Evolutionary conservation across 192 early-diverging fungal genomes (phyloP).

Genomic region (Fimicolochytrium jonesii): DNA sequence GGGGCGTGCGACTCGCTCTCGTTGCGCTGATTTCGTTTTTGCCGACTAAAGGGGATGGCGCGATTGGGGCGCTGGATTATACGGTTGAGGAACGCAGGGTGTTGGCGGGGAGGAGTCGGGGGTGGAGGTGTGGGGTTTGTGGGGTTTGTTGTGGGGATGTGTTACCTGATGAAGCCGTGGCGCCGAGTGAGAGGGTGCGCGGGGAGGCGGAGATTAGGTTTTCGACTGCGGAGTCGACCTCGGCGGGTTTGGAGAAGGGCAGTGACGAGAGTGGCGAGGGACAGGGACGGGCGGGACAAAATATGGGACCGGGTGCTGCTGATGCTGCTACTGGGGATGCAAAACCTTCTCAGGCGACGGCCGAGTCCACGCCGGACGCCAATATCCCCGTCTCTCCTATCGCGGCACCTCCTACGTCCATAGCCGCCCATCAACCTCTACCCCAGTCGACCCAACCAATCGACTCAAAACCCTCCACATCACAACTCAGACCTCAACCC

Average conservation of each 20-base stretch:
- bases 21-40: constrained; percentile 86
- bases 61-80: constrained; percentile 74
- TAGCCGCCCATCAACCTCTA: neutral
- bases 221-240: neutral
- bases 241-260: neutral
- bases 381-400: neutral
- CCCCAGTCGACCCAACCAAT: neutral
- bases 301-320: neutral
- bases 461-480: too few species aligned
- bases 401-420: neutral
- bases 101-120: constrained; percentile 55
- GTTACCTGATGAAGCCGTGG: constrained; percentile 32
- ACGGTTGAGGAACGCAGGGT: constrained; percentile 60
- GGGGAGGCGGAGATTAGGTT: constrained; percentile 23
- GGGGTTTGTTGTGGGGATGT: constrained; percentile 21
- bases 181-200: constrained; percentile 22
- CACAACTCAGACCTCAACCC: too few species aligned
- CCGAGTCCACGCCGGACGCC: neutral
- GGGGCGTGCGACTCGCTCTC: constrained; percentile 91
- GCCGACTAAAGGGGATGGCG: constrained; percentile 77
- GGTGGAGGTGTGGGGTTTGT: constrained; percentile 38
- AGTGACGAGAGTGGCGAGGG: neutral
- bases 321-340: neutral
- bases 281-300: neutral
- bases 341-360: neutral